Evolutionary conservation across 2,329 filamentous ascomycete species (phyloP), one percentile per base, ranked within the genome.

Genomic region (Aspergillus aculeatus): DNA sequence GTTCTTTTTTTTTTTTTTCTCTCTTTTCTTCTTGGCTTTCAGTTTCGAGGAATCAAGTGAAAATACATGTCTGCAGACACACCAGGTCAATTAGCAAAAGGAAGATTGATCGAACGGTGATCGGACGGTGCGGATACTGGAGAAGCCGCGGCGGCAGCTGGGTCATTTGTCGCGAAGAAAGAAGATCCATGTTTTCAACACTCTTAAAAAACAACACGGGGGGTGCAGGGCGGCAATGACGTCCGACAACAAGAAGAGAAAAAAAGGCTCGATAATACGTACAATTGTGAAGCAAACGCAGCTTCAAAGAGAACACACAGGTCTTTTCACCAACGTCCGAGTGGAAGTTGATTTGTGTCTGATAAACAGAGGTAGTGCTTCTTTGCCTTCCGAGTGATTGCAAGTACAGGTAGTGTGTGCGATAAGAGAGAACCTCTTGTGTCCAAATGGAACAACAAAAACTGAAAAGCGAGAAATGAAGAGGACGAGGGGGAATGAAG

Each of bases 41-140:
- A 68, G 65, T 66, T 68, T 64, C 67, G 68, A 64, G 62, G 64
- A 67, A 64, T 73, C 69, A 77, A 74, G 67, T 64, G 73, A 72
- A 74, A 74, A 73, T 77, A 77, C 76, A 77, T 76, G 74, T 78
- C 76, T 78, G 75, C 69, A 70, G 64, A 64, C 58, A 71, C 62
- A 72, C 61, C 66, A 56, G 57, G 67, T 67, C 64, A 63, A 78
- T 78, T 78, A 78, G 76, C 70, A 77, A 69, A 58, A 68, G 68
- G 59, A 59, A 66, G 64, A 41, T 41, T 41, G 38, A n/a, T 41
- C 38, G 38, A 1, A n/a, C 12, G 38, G 16, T 16, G 38, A 41
- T 41, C 38, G 38, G 38, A 41, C 12, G 38, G 14, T 41, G 38
- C 38, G 16, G 2, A 41, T 41, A 41, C 38, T 41, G 38, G 6